Evolutionary conservation across 2,329 filamentous ascomycete genomes (phyloP), one percentile per base, ranked within the genome.

Genomic region (Catunica adiposa): DNA sequence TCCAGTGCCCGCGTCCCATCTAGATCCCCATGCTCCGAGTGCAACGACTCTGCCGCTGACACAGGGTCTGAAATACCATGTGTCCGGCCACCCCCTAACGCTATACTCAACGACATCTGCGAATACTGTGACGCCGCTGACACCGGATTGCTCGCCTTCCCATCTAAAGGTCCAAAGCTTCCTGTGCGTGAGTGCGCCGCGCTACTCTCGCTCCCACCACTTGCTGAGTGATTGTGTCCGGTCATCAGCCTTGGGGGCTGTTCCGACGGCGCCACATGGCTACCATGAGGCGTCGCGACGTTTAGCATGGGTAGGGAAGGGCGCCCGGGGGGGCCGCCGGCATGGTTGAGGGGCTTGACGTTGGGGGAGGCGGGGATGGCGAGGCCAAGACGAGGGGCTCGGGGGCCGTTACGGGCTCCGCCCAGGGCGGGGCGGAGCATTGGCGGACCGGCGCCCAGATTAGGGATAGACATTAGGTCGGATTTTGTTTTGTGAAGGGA

Each of bases 51-150:
- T 54, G 90, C 90, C 0, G 89, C 89, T 7, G 89, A 95, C 38
- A 87, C 83, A 0, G 90, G 89, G 64, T 96, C 89, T 1, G 85
- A 83, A 1, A 83, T 87, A 57, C 83, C 78, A 62, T 82, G 74
- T 55, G 81, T 70, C 67, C 81, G 75, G 40, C 82, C 80, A 61
- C 89, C 84, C 38, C 79, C 79, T 22, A 34, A 51, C 26, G 37
- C 52, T 38, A 42, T 20, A 31, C 52, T 42, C 25, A 54, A 86
- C 84, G 86, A 90, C 34, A 92, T 71, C 5, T 83, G 80, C 1
- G 87, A 92, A 65, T 86, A 92, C 61, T 88, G 86, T 8, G 88
- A 92, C n/a, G 85, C 86, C 15, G 89, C 89, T 20, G 86, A 90
- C 4, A 84, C 86, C 34, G 89, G 87, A 55, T 87, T 88, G 68